Evolutionary conservation across 1,284 basidiomycete genomes (phyloP), one percentile per base, ranked within the genome.

Genomic region (Limonomyces culmigenus): DNA sequence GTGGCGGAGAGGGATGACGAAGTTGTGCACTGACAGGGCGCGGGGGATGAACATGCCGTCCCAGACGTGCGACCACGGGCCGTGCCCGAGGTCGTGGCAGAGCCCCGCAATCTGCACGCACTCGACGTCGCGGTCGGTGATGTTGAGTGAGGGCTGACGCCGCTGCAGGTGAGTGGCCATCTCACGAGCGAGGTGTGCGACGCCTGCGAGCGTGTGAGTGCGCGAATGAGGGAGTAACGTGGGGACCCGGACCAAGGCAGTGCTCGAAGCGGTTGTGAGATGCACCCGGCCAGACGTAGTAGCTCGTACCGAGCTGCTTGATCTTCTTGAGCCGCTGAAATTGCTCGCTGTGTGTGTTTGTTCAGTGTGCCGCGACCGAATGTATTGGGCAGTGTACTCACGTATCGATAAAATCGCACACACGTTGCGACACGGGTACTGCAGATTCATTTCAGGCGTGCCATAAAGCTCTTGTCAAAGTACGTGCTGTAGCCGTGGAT

Each of bases 251-350:
- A 78, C 80, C 81, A 14, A 86, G 56, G 42, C 67, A 74, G 47
- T 86, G 83, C 46, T 86, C 81, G 42, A 86, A 85, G 0, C 81
- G 66, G 42, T 73, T 84, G 47, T 86, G 83, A 0, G 74, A 65
- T 0, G 76, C 81, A 3, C 75, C 65, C 0, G 74, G 72, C 67
- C 77, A 86, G 18, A 85, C 76, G 43, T 70, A 72, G 45, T 72
- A 75, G 0, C 74, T 67, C 3, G 78, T 69, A 1, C 81, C 83
- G 2, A 86, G 67, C 46, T 86, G 83, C 45, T 84, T 84, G 46
- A 86, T 67, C 39, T 67, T 53, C 18, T 80, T 62, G 29, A 86
- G 58, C 8, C 80, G 62, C 45, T 85, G 81, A 46, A 84, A 84
- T 36, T 81, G 75, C 33, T 60, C 64, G 3, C 81, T 84, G 37